Base-by-base conservation (phyloP, 805 yeast genomes). In the Soucietia sequanensis region DNA sequence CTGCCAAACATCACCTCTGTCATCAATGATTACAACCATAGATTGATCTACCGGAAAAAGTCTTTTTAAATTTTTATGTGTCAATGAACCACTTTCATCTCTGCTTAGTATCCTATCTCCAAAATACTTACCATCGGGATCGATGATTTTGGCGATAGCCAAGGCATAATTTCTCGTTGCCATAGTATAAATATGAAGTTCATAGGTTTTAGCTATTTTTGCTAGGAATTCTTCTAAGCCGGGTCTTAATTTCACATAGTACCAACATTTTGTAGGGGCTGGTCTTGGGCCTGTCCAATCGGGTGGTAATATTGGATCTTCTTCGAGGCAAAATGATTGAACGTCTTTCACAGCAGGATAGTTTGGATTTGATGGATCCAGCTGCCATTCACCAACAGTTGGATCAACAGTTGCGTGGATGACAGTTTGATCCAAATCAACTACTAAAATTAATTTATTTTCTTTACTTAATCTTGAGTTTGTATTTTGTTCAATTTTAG, bases 371-470 rank as follows among this genome's bases (percentile, higher is more conserved):
- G 70, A 58, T 3, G 88, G 82, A 51, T 93, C 97, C 33, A 73
- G 72, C 72, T 85, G 89, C 99, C 99, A 93, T 52, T 87, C 95
- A 1, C 93, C 93, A 20, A 93, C 95, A 0, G 96, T 89, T 0
- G 97, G 97, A 56, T 93, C 99, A 12, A 91, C 97, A 4, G 97
- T 91, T 27, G 97, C 96, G 54, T 93, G 99, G 21, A 93, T 91
- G 4, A 93, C 95, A 0, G 99, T 93, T 58, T 93, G 99, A 64
- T 93, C 99, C 43, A 93, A 71, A 68, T 93, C 99, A 4, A 93
- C 99, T 19, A 93, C 98, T 37, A 93, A 69, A 20, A 93, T 89
- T 42, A 93, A 68, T 56, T 86, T 87, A 39, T 73, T 67, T 34
- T 78, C 84, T 11, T 68, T 56, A 5, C 80, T 60, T 30, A 93